A percentile compares a stretch with the other conserved stretches of the same genome.
phyloP scores from a whole-genome alignment of 345 rosid genomes.

The Ceriops decandra region DNA sequence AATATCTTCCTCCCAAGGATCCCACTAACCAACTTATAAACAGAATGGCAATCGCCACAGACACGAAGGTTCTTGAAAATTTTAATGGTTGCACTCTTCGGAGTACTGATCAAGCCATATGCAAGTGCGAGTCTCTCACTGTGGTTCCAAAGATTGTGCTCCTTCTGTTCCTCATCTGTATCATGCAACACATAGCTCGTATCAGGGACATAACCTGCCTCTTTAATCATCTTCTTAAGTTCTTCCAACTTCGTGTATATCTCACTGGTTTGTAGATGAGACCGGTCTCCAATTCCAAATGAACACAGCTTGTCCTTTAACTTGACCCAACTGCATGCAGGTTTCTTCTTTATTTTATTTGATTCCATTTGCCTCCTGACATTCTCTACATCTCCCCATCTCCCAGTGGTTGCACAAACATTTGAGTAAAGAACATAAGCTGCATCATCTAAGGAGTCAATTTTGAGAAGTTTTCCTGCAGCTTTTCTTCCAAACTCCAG shows the following conservation, averaged over 20 bases:
- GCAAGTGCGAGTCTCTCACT: constrained; percentile 92
- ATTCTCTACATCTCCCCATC: constrained; percentile 70
- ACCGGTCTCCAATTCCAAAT: constrained; percentile 73
- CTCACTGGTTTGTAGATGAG: constrained; percentile 50
- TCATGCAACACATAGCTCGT: constrained; percentile 79
- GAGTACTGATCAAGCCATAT: constrained; percentile 53
- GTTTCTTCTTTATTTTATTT: constrained; percentile 66
- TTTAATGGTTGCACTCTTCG: constrained; percentile 54
- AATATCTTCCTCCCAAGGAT: constrained; percentile 46
- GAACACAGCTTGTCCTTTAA: constrained; percentile 50
- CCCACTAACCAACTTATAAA: constrained; percentile 67
- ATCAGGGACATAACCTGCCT: constrained; percentile 75
- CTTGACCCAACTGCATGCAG: constrained; percentile 95
- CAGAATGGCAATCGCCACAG: constrained; percentile 77
- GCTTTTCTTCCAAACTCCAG: constrained; percentile 70
- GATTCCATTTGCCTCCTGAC: constrained; percentile 73
- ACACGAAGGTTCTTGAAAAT: constrained; percentile 85
- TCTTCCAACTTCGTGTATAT: constrained; percentile 71
- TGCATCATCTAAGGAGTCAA: constrained; percentile 76
- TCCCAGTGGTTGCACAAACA: constrained; percentile 75
- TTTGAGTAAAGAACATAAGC: constrained; percentile 81
- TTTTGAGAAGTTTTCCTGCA: constrained; percentile 50
- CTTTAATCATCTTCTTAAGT: constrained; percentile 68
- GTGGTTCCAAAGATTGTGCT: constrained; percentile 82
- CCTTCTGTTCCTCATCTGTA: constrained; percentile 90